Conservation (phyloP, 352 stramenopile genomes). For the Phytophthora aleatoria region DNA sequence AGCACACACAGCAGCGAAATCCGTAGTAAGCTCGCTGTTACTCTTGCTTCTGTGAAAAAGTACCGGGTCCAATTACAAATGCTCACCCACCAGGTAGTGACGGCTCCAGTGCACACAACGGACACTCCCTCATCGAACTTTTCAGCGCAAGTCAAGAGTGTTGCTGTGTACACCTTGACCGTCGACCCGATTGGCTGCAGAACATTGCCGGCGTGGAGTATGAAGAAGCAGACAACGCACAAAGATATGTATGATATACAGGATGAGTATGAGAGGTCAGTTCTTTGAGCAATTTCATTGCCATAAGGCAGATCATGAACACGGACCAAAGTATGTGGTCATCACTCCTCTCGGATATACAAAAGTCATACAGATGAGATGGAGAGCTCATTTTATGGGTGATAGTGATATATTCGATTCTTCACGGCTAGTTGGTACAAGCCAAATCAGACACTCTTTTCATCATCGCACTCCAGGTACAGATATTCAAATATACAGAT, state of each 20-base stretch:
- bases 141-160: constrained; percentile 62
- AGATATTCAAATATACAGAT: constrained; percentile 24
- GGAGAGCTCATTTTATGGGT: constrained; percentile 92
- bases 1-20: constrained; percentile 52
- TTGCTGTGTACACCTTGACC: constrained; percentile 26
- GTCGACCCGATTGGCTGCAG: constrained; percentile 40
- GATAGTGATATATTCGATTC: constrained; percentile 92
- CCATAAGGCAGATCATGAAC: constrained; percentile 92
- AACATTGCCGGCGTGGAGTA: constrained; percentile 92
- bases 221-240: constrained; percentile 58
- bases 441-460: constrained; percentile 82
- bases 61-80: constrained; percentile 90
- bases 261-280: constrained; percentile 60
- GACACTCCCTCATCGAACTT: constrained; percentile 62
- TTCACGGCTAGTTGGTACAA: constrained; percentile 93
- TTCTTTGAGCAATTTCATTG: constrained; percentile 91
- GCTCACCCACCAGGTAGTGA: constrained; percentile 31
- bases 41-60: constrained; percentile 89
- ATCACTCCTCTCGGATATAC: constrained; percentile 61
- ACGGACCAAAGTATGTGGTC: constrained; percentile 92
- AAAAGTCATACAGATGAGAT: constrained; percentile 21
- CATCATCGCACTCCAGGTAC: constrained; percentile 76
- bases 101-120: constrained; percentile 17
- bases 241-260: constrained; percentile 18
- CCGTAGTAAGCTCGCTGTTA: constrained; percentile 89